Evolutionary conservation across 2,329 filamentous ascomycete genomes (phyloP).

Genomic region (Didymella sp.): DNA sequence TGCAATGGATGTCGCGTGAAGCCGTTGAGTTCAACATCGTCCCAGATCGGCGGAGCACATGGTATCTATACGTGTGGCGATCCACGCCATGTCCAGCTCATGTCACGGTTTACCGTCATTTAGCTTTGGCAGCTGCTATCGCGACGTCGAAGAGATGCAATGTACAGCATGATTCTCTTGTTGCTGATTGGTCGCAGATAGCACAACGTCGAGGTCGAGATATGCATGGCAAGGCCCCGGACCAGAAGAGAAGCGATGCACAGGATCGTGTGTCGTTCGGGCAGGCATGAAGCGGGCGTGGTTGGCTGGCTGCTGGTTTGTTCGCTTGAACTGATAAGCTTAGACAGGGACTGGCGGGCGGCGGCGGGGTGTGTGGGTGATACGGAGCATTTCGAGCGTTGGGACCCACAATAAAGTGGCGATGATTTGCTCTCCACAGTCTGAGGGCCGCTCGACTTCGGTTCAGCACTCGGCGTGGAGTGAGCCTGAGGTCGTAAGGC

Average conservation of each 20-base stretch:
- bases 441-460: neutral
- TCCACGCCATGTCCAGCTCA: slow-evolving; percentile 12
- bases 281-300: neutral
- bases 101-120: too few species aligned
- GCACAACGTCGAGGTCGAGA: slow-evolving; percentile 10
- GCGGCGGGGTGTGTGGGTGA: slow-evolving; percentile 18
- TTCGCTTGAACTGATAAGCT: slow-evolving; percentile 35
- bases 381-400: slow-evolving; percentile 13
- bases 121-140: slow-evolving; percentile 23
- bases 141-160: slow-evolving; percentile 13
- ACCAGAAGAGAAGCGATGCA: slow-evolving; percentile 15
- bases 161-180: slow-evolving; percentile 1
- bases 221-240: slow-evolving; percentile 11
- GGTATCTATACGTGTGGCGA: slow-evolving; percentile 30
- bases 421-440: slow-evolving; percentile 22
- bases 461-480: slow-evolving; percentile 29
- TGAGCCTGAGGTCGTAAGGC: neutral
- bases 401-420: neutral
- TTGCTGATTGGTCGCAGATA: slow-evolving; percentile 36
- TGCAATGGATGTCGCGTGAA: slow-evolving; percentile 13
- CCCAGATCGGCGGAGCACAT: slow-evolving; percentile 9
- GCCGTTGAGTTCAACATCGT: slow-evolving; percentile 9
- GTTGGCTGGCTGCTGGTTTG: slow-evolving; percentile 8
- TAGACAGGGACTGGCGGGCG: slow-evolving; percentile 6
- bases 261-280: slow-evolving; percentile 6